Evolutionary conservation across 305 asterid genomes (phyloP).

Genomic region (Lippia alba): DNA sequence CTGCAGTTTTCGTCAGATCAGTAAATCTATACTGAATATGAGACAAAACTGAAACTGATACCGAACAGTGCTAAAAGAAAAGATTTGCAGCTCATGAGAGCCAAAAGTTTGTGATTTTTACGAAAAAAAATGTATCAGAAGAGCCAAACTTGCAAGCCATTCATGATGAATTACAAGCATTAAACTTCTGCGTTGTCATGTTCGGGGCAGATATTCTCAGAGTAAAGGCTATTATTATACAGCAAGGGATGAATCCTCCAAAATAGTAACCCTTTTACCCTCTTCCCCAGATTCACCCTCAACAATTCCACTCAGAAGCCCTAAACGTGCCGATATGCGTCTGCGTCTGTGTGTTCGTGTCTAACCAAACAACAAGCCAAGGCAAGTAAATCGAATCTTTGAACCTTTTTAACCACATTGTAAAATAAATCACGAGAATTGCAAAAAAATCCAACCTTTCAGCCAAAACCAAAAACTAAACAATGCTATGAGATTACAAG

Average conservation of each 20-base stretch:
- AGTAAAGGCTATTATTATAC: constrained; percentile 19
- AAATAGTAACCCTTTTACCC: constrained; percentile 18
- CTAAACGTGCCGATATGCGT: background rate
- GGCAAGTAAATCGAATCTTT: too few relatives aligned
- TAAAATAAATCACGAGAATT: background rate
- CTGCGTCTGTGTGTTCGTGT: too few relatives aligned
- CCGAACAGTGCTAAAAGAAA: background rate
- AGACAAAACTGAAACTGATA: background rate
- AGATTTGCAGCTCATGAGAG: background rate
- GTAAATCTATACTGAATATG: background rate
- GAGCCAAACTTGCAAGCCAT: constrained; percentile 40
- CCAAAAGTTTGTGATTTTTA: background rate
- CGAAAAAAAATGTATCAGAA: constrained; percentile 25
- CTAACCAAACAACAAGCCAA: background rate
- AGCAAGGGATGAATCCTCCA: background rate
- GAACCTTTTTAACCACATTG: constrained; percentile 1
- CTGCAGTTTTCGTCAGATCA: constrained; percentile 31
- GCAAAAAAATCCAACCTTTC: background rate
- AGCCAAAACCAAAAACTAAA: background rate
- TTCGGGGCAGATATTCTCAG: constrained; percentile 24
- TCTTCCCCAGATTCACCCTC: constrained; percentile 25
- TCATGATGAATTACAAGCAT: constrained; percentile 34
- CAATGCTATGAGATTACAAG: background rate
- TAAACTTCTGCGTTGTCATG: constrained; percentile 38
- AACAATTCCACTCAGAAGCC: background rate